Base-by-base conservation (phyloP, 2,329 filamentous ascomycete species). In the Ascochyta lentis region DNA sequence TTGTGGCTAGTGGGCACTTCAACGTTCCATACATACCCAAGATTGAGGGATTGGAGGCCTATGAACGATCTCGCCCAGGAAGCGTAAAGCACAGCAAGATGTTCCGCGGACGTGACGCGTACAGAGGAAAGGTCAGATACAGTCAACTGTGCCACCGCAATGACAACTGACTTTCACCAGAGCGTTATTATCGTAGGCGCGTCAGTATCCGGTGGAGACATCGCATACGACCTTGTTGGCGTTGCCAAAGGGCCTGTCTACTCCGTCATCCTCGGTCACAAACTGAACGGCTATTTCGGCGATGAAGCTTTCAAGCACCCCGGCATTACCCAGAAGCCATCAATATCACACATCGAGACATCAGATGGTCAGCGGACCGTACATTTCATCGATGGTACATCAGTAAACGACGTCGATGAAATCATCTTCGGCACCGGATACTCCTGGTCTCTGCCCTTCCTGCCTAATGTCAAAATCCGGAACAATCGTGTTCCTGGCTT, bases 361-460 rank as follows among this genome's bases (percentile, higher is more conserved):
- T 41, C 49, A 4, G 51, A 58, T 27, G 69, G 70, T 2, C 75
- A 74, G 0, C 71, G 79, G 22, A 82, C 79, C 1, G 82, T 88
- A 0, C 76, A 84, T 53, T 84, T 89, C 43, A 76, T 79, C 31
- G 84, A 89, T 58, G 85, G 85, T 2, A 80, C 76, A 1, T 76
- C 68, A 0, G 76, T 86, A 6, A 59, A 77, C 0, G 76, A 82
- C 16, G 82, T 89, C 13, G 87, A 90, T 68, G 68, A 83, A 62
- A 78, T 90, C 58, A 83, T 90, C 59, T 87, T 89, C 55, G 86
- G 86, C 22, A 90, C 87, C 0, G 87, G 87, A 0, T 89, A 88
- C 68, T 81, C 78, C 24, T 89, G 85, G 85, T 85, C 84, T 0
- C 68, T 89, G 0, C 86, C 86, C 0, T 89, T 88, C 65, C 54